A percentile compares a stretch with the other conserved stretches of the same genome.
These are phyloP conservation scores for Cercospora sp. DNA, from an alignment of 2,329 filamentous ascomycete genomes.

Conservation along the genomic window DNA sequence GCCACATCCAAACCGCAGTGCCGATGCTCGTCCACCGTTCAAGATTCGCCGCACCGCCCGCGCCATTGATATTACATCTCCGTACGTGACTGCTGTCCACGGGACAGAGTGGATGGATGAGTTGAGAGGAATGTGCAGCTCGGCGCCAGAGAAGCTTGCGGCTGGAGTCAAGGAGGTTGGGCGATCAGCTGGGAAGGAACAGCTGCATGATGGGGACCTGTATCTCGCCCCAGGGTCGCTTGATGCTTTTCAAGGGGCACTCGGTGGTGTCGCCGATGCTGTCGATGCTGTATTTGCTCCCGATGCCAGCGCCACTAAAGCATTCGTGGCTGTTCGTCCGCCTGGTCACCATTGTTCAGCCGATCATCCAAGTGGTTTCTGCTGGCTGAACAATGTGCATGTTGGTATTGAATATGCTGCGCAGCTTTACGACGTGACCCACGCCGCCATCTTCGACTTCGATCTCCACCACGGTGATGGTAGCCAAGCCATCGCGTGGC, in stretches of 20 bases:
- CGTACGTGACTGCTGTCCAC: constrained; percentile 86
- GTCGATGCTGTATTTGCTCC: constrained; percentile 78
- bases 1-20: constrained; percentile 60
- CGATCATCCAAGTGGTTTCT: constrained; percentile 88
- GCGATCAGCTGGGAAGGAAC: constrained; percentile 58
- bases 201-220: constrained; percentile 83
- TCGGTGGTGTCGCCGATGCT: constrained; percentile 91
- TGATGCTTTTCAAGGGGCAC: constrained; percentile 82
- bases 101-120: constrained; percentile 93
- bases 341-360: constrained; percentile 95
- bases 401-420: constrained; percentile 92
- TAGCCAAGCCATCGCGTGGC: constrained; percentile 93
- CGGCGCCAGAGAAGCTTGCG: constrained; percentile 75
- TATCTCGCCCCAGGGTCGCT: constrained; percentile 87
- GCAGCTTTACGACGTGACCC: constrained; percentile 80
- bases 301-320: constrained; percentile 49
- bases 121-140: constrained; percentile 78
- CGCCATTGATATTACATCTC: constrained; percentile 68
- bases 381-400: constrained; percentile 98
- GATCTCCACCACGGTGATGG: constrained; percentile 92
- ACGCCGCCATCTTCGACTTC: constrained; percentile 91
- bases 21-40: constrained; percentile 66
- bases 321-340: constrained; percentile 89
- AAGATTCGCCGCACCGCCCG: constrained; percentile 79
- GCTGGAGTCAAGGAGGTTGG: constrained; percentile 75